phyloP scores from a whole-genome alignment of 2,329 filamentous ascomycete genomes.

The Aspergillus sojae region DNA sequence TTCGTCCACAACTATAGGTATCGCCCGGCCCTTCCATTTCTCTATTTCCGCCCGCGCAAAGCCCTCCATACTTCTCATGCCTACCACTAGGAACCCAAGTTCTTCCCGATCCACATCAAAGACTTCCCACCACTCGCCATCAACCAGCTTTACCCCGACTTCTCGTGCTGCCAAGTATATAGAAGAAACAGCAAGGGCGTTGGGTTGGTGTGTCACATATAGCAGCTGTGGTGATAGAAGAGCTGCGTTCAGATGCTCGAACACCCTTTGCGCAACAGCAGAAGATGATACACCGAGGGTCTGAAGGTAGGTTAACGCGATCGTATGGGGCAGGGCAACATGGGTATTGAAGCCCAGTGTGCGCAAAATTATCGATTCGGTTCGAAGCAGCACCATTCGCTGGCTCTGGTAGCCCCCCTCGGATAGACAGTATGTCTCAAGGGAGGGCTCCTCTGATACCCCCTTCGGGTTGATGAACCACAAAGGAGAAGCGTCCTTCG shows the following conservation, averaged over 20 bases:
- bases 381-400: constrained; percentile 66
- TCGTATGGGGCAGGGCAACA: constrained; percentile 79
- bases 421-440: constrained; percentile 67
- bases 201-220: constrained; percentile 89
- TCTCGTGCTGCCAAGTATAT: constrained; percentile 89
- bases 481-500: constrained; percentile 58
- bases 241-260: constrained; percentile 83
- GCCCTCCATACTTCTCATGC: constrained; percentile 74
- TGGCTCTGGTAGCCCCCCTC: constrained; percentile 71
- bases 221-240: constrained; percentile 85
- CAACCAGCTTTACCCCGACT: constrained; percentile 73
- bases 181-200: constrained; percentile 79
- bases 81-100: constrained; percentile 88
- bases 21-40: constrained; percentile 54
- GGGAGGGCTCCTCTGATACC: constrained; percentile 40
- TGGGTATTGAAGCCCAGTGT: constrained; percentile 80
- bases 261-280: constrained; percentile 63
- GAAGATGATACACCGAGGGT: constrained; percentile 71
- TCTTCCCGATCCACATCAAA: constrained; percentile 96
- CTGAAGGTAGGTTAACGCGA: constrained; percentile 91
- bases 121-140: constrained; percentile 93
- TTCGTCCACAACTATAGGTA: constrained; percentile 61
- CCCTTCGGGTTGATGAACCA: constrained; percentile 42
- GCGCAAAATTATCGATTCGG: constrained; percentile 76
- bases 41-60: constrained; percentile 65